A percentile compares a stretch with the other conserved stretches of the same genome.
phyloP scores from a whole-genome alignment of 768 basidiomycete genomes.

The Gloeophyllum trabeum region DNA sequence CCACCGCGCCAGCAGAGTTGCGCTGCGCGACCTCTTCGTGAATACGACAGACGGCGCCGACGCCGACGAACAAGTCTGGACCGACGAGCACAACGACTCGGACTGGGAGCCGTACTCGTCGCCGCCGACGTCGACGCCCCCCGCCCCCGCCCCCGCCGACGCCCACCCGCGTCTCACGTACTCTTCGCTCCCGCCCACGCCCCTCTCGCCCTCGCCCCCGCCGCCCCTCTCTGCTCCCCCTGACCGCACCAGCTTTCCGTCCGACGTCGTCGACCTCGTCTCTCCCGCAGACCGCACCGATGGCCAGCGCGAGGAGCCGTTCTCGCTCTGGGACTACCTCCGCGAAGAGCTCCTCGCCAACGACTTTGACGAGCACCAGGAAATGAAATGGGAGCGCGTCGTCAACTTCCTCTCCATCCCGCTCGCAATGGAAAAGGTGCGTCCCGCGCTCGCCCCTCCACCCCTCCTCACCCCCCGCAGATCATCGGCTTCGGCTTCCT shows the following conservation, averaged over 20 bases:
- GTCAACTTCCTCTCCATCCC: slow-evolving; percentile 94
- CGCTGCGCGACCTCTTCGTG: not conserved
- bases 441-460: slow-evolving; percentile 6
- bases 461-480: slow-evolving; percentile 24
- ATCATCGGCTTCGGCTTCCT: slow-evolving; percentile 88
- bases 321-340: slow-evolving; percentile 89
- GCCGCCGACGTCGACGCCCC: no score
- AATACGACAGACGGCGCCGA: not conserved
- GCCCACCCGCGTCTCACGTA: slow-evolving; percentile 30
- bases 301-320: slow-evolving; percentile 31
- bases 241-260: not conserved
- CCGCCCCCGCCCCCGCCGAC: not conserved
- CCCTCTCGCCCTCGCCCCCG: slow-evolving; percentile 39
- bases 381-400: slow-evolving; percentile 91
- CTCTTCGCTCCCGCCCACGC: slow-evolving; percentile 66
- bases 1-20: no score
- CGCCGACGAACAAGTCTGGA: not conserved
- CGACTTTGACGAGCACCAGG: slow-evolving; percentile 92
- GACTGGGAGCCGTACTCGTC: no score
- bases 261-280: slow-evolving; percentile 8
- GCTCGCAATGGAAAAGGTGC: slow-evolving; percentile 87
- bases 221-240: slow-evolving; percentile 26
- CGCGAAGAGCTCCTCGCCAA: slow-evolving; percentile 81
- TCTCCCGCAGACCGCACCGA: slow-evolving; percentile 7
- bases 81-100: no score